Percentiles rank a stretch among this genome's conserved stretches.
Conservation (phyloP, 371 early-diverging fungal genomes). For the Mortierella sp. region DNA sequence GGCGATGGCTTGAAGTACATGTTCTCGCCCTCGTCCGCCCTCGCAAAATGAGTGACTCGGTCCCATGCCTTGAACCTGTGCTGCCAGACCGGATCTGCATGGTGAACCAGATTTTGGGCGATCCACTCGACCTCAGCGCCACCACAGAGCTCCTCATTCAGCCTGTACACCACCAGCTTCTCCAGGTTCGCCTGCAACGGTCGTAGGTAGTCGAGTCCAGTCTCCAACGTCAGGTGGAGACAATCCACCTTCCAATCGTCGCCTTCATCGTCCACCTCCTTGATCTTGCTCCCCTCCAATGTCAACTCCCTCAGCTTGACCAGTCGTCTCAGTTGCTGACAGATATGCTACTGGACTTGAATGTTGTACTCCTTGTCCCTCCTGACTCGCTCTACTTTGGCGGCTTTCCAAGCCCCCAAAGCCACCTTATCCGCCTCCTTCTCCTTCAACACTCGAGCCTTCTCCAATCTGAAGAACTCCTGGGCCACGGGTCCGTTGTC, state of each 20-base stretch:
- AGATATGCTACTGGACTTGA: constrained; percentile 23
- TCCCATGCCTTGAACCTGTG: not conserved
- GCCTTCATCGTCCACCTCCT: not conserved
- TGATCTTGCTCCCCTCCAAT: constrained; percentile 21
- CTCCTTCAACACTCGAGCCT: not conserved
- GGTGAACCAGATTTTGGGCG: constrained; percentile 26
- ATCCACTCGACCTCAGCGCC: constrained; percentile 36
- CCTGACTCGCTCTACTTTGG: not conserved
- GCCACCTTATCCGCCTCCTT: not conserved
- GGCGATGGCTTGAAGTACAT: not conserved
- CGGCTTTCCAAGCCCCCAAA: not conserved
- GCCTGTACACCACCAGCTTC: constrained; percentile 14
- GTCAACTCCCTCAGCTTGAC: constrained; percentile 22
- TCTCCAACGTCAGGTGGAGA: constrained; percentile 25
- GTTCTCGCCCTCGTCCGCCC: not conserved
- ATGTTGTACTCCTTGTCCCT: not conserved
- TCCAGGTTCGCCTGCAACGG: constrained; percentile 30
- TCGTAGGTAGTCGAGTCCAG: constrained; percentile 23
- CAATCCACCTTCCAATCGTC: constrained; percentile 7
- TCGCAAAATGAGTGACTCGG: not conserved
- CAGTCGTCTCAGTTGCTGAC: constrained; percentile 29
- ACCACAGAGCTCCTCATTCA: constrained; percentile 19
- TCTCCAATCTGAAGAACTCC: too few relatives aligned
- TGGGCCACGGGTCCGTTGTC: not conserved
- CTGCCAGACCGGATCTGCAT: constrained; percentile 17